Percentiles rank a stretch among this genome's conserved stretches.
These are phyloP conservation scores for Ambrosia hybrid DNA, from an alignment of 140 eudicot species.

Conservation along the genomic window DNA sequence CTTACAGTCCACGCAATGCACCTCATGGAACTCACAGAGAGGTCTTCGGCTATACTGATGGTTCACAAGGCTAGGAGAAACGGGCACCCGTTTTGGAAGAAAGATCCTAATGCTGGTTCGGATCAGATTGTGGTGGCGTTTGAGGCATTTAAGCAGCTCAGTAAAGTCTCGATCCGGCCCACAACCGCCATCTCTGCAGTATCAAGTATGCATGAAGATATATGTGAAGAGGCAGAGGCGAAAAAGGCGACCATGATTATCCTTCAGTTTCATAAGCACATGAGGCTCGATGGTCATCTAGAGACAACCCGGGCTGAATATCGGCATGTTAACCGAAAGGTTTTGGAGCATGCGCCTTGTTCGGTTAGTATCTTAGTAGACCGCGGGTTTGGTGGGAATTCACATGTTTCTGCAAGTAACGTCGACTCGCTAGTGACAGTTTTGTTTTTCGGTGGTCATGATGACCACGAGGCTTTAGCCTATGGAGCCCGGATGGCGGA, in stretches of 20 bases:
- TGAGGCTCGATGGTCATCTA: constrained; percentile 65
- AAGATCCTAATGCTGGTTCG: constrained; percentile 35
- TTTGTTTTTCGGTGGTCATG: constrained; percentile 85
- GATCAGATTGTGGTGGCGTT: constrained; percentile 84
- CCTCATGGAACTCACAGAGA: constrained; percentile 85
- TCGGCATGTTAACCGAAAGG: constrained; percentile 64
- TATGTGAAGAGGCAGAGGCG: constrained; percentile 58
- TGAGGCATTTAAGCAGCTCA: constrained; percentile 71
- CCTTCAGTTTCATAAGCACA: constrained; percentile 82
- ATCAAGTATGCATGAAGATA: constrained; percentile 82
- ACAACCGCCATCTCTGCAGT: constrained; percentile 80
- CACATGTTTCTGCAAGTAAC: constrained; percentile 81
- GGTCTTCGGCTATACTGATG: constrained; percentile 92
- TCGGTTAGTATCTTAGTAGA: constrained; percentile 89
- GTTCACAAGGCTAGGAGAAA: constrained; percentile 82
- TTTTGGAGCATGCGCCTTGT: constrained; percentile 84
- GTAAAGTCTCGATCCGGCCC: constrained; percentile 77
- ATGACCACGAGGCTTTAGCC: constrained; percentile 86
- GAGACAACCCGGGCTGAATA: constrained; percentile 81
- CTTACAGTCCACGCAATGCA: constrained; percentile 93
- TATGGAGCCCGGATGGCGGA: constrained; percentile 84
- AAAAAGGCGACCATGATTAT: constrained; percentile 70
- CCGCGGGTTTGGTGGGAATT: constrained; percentile 82
- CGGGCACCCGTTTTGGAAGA: constrained; percentile 93
- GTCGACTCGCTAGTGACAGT: constrained; percentile 56